Percentiles rank a stretch among this genome's conserved stretches.
These are phyloP conservation scores for Acaromyces ingoldii DNA, from an alignment of 1,284 basidiomycete species.

Conservation along the genomic window DNA sequence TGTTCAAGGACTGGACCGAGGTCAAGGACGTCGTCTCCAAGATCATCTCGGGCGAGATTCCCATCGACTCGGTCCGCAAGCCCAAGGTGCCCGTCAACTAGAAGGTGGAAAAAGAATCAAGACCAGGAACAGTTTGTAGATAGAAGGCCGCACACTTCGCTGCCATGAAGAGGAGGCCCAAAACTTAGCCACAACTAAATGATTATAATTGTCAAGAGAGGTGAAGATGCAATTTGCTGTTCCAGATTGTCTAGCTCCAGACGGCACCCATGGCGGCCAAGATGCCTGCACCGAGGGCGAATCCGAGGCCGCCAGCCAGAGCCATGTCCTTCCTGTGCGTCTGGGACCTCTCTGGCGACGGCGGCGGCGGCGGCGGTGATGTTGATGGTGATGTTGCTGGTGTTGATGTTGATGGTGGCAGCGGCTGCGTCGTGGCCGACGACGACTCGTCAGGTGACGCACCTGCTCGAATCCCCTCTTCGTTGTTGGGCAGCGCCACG, in stretches of 20 bases:
- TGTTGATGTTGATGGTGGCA: background rate
- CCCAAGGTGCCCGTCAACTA: too few species aligned
- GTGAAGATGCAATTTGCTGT: too few species aligned
- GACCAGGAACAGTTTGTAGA: too few species aligned
- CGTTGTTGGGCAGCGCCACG: background rate
- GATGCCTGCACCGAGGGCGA: slow-evolving; percentile 8
- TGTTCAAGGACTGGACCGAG: slow-evolving; percentile 48
- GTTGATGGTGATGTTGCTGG: background rate
- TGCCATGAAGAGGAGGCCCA: too few species aligned
- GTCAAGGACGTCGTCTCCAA: slow-evolving; percentile 42
- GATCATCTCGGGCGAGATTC: slow-evolving; percentile 29
- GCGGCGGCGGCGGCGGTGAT: background rate
- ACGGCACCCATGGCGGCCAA: slow-evolving; percentile 3
- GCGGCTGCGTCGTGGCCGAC: background rate
- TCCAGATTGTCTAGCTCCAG: background rate
- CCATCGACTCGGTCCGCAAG: slow-evolving; percentile 15
- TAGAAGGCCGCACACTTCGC: too few species aligned
- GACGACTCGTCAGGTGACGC: too few species aligned
- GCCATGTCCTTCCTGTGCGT: slow-evolving; percentile 1
- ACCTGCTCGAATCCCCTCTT: too few species aligned
- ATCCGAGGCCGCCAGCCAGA: slow-evolving; percentile 7
- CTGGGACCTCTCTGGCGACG: background rate
- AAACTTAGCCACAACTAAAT: too few species aligned
- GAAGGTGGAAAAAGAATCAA: too few species aligned
- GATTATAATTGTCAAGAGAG: too few species aligned